Base-by-base conservation (phyloP, 2,329 filamentous ascomycete genomes). In the Hypoxylon sp. region DNA sequence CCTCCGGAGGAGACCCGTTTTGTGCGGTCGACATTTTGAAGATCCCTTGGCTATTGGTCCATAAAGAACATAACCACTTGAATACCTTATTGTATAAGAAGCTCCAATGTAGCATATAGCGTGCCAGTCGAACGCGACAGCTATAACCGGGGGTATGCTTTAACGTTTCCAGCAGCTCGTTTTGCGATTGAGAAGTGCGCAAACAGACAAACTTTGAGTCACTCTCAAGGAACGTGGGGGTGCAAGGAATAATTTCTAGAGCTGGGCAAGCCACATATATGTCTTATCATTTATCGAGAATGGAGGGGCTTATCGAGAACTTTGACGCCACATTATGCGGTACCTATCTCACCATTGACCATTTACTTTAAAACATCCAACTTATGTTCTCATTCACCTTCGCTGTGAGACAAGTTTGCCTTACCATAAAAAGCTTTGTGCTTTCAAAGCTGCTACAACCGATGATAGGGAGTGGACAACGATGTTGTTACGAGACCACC, bases 11-110 rank as follows among this genome's bases (percentile, higher is more conserved):
- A 68, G 65, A 59, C 24, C 57, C 65, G 50, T 62, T 60, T 24
- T 51, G 43, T 4, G 58, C 30, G 26, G 70, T 56, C 24, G 71
- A 70, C 71, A 73, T 70, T 22, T 28, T 55, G 54, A 63, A 34
- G 41, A 22, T 30, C 48, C 39, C 34, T 34, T 24, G 30, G 32
- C 32, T 51, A 43, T 22, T 51, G 46, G 39, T 48, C 54, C 48
- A 54, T 34, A 37, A 49, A 44, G 49, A 62, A 58, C n/a, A 50
- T 19, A 64, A 48, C 39, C 37, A 56, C 19, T 46, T 26, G 57
- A 17, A 52, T 19, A 34, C 56, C 24, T 22, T 30, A 24, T 24
- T 51, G 24, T 32, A 51, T 34, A 28, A 49, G 26, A 50, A 47
- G 30, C 43, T 30, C 56, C 46, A 41, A 50, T 44, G 26, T 15